A percentile compares a stretch with the other conserved stretches of the same genome.
Evolutionary conservation across 768 basidiomycete species (phyloP).

Genomic region (Leccinum barrowsii): DNA sequence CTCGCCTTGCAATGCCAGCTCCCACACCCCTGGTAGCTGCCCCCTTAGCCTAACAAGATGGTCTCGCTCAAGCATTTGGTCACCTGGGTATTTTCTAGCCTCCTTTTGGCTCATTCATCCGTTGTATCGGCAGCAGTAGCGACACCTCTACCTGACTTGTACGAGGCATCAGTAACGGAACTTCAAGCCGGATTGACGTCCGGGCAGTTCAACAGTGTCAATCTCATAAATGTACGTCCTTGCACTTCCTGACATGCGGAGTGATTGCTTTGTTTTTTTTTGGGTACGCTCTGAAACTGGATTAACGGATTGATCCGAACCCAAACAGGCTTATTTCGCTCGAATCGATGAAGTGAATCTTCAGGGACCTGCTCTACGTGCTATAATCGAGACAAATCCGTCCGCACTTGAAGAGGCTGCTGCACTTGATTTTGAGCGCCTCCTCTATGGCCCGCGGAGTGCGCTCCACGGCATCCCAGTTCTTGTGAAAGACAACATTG

Average conservation of each 20-base stretch:
- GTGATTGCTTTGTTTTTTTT: neutral
- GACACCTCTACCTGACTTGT: constrained; percentile 36
- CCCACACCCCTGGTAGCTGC: neutral
- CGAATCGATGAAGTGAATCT: constrained; percentile 44
- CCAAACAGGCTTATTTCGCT: constrained; percentile 37
- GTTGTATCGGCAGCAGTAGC: constrained; percentile 10
- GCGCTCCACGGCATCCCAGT: constrained; percentile 39
- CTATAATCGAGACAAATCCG: constrained; percentile 40
- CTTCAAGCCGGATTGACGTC: constrained; percentile 37
- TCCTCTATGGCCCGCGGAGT: constrained; percentile 26
- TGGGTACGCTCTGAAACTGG: neutral
- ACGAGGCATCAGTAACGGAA: constrained; percentile 39
- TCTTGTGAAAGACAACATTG: constrained; percentile 35
- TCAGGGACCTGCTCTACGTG: constrained; percentile 35
- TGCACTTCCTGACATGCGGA: neutral
- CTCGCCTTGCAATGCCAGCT: neutral
- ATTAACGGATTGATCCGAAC: neutral
- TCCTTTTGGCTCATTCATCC: constrained; percentile 3
- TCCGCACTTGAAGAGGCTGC: constrained; percentile 35
- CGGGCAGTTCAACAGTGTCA: constrained; percentile 38
- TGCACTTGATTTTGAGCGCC: constrained; percentile 33
- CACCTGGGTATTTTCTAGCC: constrained; percentile 4
- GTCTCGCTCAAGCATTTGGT: constrained; percentile 4
- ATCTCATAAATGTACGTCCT: constrained; percentile 36
- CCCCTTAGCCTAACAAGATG: neutral